phyloP scores from a whole-genome alignment of 345 rosid species.

The Lepidium didymum region DNA sequence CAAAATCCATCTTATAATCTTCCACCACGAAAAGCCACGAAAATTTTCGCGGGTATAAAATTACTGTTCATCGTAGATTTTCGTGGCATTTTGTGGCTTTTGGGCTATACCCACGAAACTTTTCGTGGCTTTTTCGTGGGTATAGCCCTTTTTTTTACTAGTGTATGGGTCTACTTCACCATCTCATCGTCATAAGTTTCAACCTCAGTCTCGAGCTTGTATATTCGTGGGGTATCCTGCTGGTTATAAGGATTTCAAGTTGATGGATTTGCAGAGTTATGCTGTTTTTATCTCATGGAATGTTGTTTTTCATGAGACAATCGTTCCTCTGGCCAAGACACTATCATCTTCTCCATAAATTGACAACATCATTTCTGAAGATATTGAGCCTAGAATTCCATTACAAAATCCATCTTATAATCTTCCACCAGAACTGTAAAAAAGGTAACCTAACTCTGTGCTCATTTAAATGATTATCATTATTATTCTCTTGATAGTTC shows the following conservation, averaged over 20 bases:
- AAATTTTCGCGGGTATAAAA: no score
- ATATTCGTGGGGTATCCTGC: background rate
- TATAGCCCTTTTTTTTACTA: no score
- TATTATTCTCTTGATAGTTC: background rate
- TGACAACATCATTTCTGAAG: no score
- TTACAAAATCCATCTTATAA: background rate
- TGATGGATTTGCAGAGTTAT: background rate
- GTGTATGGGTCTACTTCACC: fast-evolving
- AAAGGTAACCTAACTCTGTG: no score
- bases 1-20: no score
- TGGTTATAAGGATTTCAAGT: background rate
- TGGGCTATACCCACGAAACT: no score
- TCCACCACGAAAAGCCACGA: no score
- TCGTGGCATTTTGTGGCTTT: no score
- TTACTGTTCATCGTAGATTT: no score
- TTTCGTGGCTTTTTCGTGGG: no score
- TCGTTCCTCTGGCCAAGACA: background rate
- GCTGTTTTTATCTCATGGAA: fast-evolving
- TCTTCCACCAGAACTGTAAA: background rate
- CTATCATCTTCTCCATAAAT: no score
- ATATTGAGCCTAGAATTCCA: background rate
- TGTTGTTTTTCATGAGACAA: background rate
- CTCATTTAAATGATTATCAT: background rate
- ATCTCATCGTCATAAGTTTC: background rate
- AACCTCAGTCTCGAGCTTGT: fast-evolving